Evolutionary conservation across 352 stramenopile species (phyloP).

Genomic region (Phytophthora meadii): DNA sequence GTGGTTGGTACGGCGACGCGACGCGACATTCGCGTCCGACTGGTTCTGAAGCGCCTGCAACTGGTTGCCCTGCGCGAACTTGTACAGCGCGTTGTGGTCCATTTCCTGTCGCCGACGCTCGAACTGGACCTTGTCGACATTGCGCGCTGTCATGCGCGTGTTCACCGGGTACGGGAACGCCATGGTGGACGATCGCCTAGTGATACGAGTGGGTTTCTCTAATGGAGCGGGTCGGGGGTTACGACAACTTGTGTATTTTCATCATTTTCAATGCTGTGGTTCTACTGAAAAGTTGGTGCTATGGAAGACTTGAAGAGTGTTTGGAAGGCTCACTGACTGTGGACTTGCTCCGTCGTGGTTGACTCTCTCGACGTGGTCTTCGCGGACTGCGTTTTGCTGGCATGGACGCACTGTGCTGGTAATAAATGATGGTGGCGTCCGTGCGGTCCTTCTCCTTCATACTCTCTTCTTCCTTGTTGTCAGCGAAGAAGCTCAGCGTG

Average conservation of each 20-base stretch:
- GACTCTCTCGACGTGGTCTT: constrained; percentile 13
- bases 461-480: constrained; percentile 50
- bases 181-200: constrained; percentile 32
- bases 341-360: constrained; percentile 29
- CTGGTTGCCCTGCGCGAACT: constrained; percentile 66
- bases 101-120: constrained; percentile 67
- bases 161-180: constrained; percentile 64
- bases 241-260: constrained; percentile 19
- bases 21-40: constrained; percentile 62
- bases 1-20: constrained; percentile 59
- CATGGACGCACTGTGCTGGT: constrained; percentile 37
- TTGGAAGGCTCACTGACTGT: constrained; percentile 31
- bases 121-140: constrained; percentile 68
- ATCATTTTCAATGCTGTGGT: constrained; percentile 12
- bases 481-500: constrained; percentile 61
- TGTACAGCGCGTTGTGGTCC: constrained; percentile 59
- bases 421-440: constrained; percentile 25
- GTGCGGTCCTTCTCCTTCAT: constrained; percentile 39
- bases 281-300: constrained; percentile 12
- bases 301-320: constrained; percentile 14
- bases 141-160: constrained; percentile 67
- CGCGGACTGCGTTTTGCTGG: constrained; percentile 16
- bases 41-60: constrained; percentile 69
- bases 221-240: constrained; percentile 1
- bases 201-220: constrained; percentile 10